Evolutionary conservation across 805 yeast genomes (phyloP), one percentile per base, ranked within the genome.

Genomic region (Yamadazyma insecticola): DNA sequence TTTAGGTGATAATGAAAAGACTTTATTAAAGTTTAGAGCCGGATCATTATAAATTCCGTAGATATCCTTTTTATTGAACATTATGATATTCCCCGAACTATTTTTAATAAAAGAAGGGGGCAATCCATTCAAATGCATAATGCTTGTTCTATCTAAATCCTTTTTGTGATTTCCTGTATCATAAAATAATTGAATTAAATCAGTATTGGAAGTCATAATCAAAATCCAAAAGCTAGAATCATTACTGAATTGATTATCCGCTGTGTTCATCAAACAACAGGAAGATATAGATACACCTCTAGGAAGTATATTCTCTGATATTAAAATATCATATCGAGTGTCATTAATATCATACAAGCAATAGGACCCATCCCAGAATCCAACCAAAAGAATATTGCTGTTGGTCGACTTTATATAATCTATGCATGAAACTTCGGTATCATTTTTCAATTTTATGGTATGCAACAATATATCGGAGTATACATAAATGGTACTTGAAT

Each of bases 331-430:
- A 18, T 22, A 16, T 9, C 32, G 26, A 5, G 28, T 13, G 12
- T 28, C 30, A 1, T 40, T 18, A 9, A 38, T 16, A 24, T 30
- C 28, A 26, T 36, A 36, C 21, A 47, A 23, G 13, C 27, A 28
- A 21, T 26, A 39, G 10, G 28, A 23, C 5, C 48, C 50, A 34
- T 44, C 34, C 48, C 49, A 44, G 29, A 35, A 44, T 6, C 39
- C 16, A 2, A 44, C 25, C 14, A 47, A 30, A 9, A 41, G 41
- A 18, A 19, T 20, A 39, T 17, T 24, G 25, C 17, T 26, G 27
- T n/a, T 32, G 15, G 13, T 12, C 22, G 3, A 34, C 18, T 5
- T 32, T 29, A 40, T 16, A 9, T 42, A n/a, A 19, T 42, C 45
- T 20, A 36, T 28, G 17, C 31, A 39, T n/a, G 42, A 34, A 1